Percentiles rank a stretch among this genome's conserved stretches.
These are phyloP conservation scores for Trametes maxima DNA, from an alignment of 768 basidiomycete species.

Conservation along the genomic window DNA sequence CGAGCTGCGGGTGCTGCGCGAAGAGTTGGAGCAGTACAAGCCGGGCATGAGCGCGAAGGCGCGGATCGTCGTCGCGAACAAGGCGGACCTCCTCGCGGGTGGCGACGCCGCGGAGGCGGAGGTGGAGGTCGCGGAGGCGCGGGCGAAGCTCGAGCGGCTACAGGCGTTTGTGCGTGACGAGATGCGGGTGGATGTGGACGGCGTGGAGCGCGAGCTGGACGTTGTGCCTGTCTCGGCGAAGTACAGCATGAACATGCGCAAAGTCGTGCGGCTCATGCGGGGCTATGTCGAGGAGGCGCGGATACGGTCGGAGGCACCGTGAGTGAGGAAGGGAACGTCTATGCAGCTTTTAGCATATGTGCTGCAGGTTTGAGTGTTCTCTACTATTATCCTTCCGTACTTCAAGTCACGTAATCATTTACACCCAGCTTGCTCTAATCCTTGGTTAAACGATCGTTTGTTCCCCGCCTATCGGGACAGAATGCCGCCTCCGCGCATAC, in stretches of 20 bases:
- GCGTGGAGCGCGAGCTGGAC: constrained; percentile 43
- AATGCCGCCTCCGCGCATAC: too few relatives aligned
- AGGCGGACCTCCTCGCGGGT: constrained; percentile 81
- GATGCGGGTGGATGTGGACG: constrained; percentile 38
- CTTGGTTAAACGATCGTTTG: too few relatives aligned
- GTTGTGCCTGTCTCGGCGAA: constrained; percentile 88
- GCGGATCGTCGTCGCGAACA: constrained; percentile 89
- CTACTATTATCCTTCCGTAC: too few relatives aligned
- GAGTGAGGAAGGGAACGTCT: neutral
- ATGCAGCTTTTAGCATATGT: too few relatives aligned
- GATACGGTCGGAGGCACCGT: neutral
- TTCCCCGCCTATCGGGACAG: too few relatives aligned
- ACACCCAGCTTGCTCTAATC: too few relatives aligned
- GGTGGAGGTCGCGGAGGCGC: constrained; percentile 54
- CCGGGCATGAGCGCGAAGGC: constrained; percentile 76
- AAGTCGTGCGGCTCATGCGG: constrained; percentile 68
- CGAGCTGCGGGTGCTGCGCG: constrained; percentile 68
- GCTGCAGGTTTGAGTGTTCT: too few relatives aligned
- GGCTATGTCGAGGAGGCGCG: constrained; percentile 61
- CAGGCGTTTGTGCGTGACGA: constrained; percentile 57
- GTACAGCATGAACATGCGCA: constrained; percentile 76
- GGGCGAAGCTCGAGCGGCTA: constrained; percentile 55
- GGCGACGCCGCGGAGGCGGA: constrained; percentile 45
- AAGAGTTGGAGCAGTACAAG: constrained; percentile 86
- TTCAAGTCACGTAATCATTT: too few relatives aligned